phyloP scores from a whole-genome alignment of 2,329 filamentous ascomycete genomes.

The Hirsutella rhossiliensis region DNA sequence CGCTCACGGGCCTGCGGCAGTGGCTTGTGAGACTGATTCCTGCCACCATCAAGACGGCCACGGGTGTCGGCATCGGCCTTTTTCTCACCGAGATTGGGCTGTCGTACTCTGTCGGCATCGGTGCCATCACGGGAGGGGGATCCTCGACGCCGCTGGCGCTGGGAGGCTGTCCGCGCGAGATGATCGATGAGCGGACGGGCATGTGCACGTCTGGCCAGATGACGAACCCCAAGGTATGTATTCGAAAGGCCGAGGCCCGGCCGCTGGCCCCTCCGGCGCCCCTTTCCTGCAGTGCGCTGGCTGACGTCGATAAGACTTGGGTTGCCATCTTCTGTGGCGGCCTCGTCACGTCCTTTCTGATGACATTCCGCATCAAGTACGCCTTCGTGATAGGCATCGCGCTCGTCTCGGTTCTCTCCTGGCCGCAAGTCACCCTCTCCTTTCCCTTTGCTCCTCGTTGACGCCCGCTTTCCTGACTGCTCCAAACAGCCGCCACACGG shows the following conservation, averaged over 20 bases:
- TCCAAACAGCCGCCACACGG: conserved; percentile 42
- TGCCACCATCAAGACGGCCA: conserved; percentile 52
- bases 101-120: conserved; percentile 74
- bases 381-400: conserved; percentile 64
- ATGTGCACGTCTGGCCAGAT: conserved; percentile 53
- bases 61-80: conserved; percentile 52
- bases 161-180: conserved; percentile 56
- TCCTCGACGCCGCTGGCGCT: conserved; percentile 60
- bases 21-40: conserved; percentile 59
- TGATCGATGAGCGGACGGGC: conserved; percentile 31
- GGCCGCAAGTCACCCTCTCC: conserved; percentile 42
- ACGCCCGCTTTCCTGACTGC: not conserved
- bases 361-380: conserved; percentile 65
- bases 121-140: conserved; percentile 59
- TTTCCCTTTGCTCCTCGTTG: not conserved
- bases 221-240: conserved; percentile 56
- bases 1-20: conserved; percentile 57
- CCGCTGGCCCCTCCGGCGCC: not conserved
- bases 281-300: not conserved
- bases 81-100: conserved; percentile 53
- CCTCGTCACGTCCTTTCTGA: conserved; percentile 66
- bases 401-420: conserved; percentile 61
- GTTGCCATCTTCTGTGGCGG: conserved; percentile 73
- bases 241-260: not conserved
- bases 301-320: conserved; percentile 49